Evolutionary conservation across 2,329 filamentous ascomycete species (phyloP), one percentile per base, ranked within the genome.

Genomic region (Alternaria alternata): DNA sequence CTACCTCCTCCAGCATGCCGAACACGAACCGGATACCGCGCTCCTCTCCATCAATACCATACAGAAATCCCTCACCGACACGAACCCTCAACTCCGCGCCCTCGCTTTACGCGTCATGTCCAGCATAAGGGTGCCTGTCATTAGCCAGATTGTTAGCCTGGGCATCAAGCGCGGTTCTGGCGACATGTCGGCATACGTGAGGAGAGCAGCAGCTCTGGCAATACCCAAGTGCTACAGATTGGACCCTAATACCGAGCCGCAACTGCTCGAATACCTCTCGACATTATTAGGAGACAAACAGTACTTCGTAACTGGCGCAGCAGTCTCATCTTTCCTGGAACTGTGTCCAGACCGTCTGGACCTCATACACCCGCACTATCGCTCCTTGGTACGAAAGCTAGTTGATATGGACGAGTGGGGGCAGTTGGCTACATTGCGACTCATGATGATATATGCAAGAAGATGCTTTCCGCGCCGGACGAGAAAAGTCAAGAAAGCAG

Each of bases 321-420:
- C 95, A 0, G 93, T 98, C 4, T 88, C 90, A 38, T 92, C 95
- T 0, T 97, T 96, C 71, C 79, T 96, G 77, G 93, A 97, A 66
- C 84, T 98, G 28, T 98, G 94, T 67, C 94, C 95, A 0, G 90
- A 96, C 16, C 85, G 91, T 54, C 85, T 97, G 65, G 94, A 97
- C 75, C 81, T 99, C 61, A 89, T 99, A 68, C 95, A 99, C 79
- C 89, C 91, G 66, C 91, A 97, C 75, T 99, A 98, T 80, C 88
- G 92, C 51, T 85, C 87, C 36, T 82, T 99, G 64, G 89, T 96
- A 64, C 92, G 89, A 77, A 97, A 97, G 82, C 82, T 98, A 53
- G 93, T 97, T 24, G 95, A 99, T 75, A 99, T 99, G 95, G 95
- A 99, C 74, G 95, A 99, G 80, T 99, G 95, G 95, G 91, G 93